phyloP scores from a whole-genome alignment of 768 basidiomycete species.

The Lentinula edodes region DNA sequence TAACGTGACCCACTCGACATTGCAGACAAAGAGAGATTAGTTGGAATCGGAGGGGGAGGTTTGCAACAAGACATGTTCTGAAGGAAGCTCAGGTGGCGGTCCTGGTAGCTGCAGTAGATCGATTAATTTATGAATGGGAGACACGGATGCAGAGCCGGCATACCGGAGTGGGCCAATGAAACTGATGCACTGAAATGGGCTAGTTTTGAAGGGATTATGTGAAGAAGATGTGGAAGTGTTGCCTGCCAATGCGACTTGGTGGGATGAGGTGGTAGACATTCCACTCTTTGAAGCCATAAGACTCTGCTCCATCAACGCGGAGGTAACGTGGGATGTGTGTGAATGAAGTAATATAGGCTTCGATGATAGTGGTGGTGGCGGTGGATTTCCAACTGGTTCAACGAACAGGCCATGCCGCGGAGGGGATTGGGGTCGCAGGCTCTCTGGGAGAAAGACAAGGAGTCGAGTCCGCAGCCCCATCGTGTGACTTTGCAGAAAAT shows the following conservation, averaged over 20 bases:
- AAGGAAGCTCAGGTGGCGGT: conserved; percentile 12
- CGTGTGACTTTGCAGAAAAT: conserved; percentile 9
- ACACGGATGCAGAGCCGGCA: conserved; percentile 21
- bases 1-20: background rate
- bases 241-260: conserved; percentile 39
- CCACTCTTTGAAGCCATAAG: conserved; percentile 70
- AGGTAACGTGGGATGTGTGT: conserved; percentile 41
- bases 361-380: conserved; percentile 20
- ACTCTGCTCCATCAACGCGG: conserved; percentile 65
- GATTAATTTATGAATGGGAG: conserved; percentile 21
- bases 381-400: conserved; percentile 3
- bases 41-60: conserved; percentile 6
- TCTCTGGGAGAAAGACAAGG: conserved; percentile 54
- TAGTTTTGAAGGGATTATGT: conserved; percentile 4
- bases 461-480: background rate
- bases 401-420: conserved; percentile 29
- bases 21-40: conserved; percentile 1
- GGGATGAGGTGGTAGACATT: conserved; percentile 36
- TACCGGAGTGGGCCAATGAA: conserved; percentile 1
- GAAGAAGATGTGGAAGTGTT: conserved; percentile 12
- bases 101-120: conserved; percentile 17
- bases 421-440: conserved; percentile 29
- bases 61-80: conserved; percentile 10
- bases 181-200: background rate
- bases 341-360: conserved; percentile 23